Evolutionary conservation across 192 early-diverging fungal genomes (phyloP).

Genomic region (Podila minutissima): DNA sequence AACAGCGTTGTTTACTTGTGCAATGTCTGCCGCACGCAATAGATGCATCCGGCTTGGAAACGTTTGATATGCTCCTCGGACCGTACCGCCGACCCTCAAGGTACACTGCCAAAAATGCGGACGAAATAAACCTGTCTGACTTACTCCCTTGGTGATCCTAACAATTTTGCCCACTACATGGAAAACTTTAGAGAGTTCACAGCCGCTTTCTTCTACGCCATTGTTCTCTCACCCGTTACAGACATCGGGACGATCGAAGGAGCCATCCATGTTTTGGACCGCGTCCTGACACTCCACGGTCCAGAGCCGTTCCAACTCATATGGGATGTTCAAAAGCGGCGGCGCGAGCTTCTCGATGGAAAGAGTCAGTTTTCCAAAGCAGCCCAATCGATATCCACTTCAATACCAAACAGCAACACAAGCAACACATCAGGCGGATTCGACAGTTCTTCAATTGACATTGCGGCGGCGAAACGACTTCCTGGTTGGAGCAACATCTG

Average conservation of each 20-base stretch:
- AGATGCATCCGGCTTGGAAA: constrained; percentile 44
- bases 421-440: background rate
- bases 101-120: constrained; percentile 1
- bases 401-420: background rate
- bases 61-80: constrained; percentile 39
- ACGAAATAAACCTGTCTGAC: too few species aligned
- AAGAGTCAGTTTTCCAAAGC: constrained; percentile 18
- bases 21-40: background rate
- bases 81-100: constrained; percentile 35
- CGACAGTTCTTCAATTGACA: background rate
- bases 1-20: background rate
- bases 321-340: constrained; percentile 40
- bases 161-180: too few species aligned
- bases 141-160: too few species aligned
- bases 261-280: constrained; percentile 34
- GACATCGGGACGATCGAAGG: constrained; percentile 41
- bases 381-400: background rate
- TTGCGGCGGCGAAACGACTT: constrained; percentile 5
- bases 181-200: constrained; percentile 24
- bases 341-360: constrained; percentile 36
- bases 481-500: constrained; percentile 42
- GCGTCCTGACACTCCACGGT: constrained; percentile 35
- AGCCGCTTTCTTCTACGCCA: constrained; percentile 36
- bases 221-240: constrained; percentile 35
- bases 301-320: constrained; percentile 29